Base-by-base conservation (phyloP, 768 basidiomycete species). In the Lyophyllum shimeji region DNA sequence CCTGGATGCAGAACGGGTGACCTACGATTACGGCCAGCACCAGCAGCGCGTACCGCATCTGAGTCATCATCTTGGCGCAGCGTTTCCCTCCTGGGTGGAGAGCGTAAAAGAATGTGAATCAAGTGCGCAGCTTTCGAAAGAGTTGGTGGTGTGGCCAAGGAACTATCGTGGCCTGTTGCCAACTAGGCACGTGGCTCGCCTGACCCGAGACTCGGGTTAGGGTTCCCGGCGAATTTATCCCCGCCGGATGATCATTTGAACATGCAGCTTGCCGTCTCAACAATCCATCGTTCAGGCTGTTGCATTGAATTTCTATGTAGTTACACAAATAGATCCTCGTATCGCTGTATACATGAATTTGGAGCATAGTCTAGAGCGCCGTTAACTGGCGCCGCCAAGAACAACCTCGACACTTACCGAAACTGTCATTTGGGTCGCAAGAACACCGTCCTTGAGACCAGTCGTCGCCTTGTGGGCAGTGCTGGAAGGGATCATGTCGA, bases 401-500 rank as follows among this genome's bases (percentile, higher is more conserved):
- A 42, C 40, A 39, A 15, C 37, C n/a, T 3, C 52, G 21, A 11
- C 21, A 67, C 83, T 42, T 50, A 83, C 90, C 88, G 65, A 93
- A 90, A 61, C 80, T 86, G 55, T 88, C 81, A 31, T 67, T 70
- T n/a, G 80, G 79, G 67, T 90, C 83, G 67, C 90, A 93, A 61
- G 86, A 81, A 65, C 91, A 92, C 46, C 80, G 82, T 3, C 86
- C 84, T 54, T 76, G 70, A 0, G 66, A 62, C 78, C 89, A 89
- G 3, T 71, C 63, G 8, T 78, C 73, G 15, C 83, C 85, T 56
- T 74, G 67, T 0, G 85, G 84, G 71, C 92, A 90, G 60, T 89
- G 89, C 64, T 89, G 85, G 75, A 90, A 93, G 4, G 82, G 84
- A 53, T 88, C 82, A 58, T 95, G 92, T 59, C 81, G 74, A 69